phyloP scores from a whole-genome alignment of 2,329 filamentous ascomycete species.

The Fusarium goolgardi region DNA sequence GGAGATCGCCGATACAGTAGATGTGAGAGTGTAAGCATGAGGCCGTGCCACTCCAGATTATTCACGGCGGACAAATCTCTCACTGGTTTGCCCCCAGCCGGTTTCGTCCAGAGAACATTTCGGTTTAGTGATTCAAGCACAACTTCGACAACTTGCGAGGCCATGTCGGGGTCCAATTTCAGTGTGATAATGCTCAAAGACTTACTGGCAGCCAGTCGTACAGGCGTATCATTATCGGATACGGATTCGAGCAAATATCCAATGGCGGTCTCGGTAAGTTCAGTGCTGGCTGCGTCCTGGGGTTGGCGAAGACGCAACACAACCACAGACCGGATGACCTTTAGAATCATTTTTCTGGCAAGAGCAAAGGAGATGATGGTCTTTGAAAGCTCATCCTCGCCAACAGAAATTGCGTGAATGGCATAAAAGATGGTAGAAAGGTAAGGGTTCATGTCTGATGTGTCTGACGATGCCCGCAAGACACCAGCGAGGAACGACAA shows the following conservation, averaged over 20 bases:
- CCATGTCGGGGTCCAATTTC: conserved; percentile 83
- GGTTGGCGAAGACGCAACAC: conserved; percentile 70
- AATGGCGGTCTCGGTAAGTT: conserved; percentile 82
- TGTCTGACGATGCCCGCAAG: conserved; percentile 74
- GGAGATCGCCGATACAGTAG: conserved; percentile 87
- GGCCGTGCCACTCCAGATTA: conserved; percentile 88
- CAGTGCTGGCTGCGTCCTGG: conserved; percentile 57
- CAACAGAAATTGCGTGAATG: conserved; percentile 68
- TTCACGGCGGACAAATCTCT: conserved; percentile 80
- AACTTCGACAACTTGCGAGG: conserved; percentile 85
- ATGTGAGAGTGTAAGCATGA: conserved; percentile 88
- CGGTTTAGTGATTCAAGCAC: conserved; percentile 76
- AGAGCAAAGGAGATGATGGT: conserved; percentile 77
- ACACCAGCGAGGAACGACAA: conserved; percentile 84
- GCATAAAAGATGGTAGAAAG: conserved; percentile 73
- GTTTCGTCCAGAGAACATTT: conserved; percentile 66
- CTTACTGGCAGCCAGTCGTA: conserved; percentile 91
- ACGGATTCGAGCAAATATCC: conserved; percentile 82
- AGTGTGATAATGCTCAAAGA: conserved; percentile 87
- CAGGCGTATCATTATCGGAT: conserved; percentile 89
- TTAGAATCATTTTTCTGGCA: conserved; percentile 84
- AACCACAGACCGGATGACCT: conserved; percentile 81
- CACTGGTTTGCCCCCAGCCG: conserved; percentile 52
- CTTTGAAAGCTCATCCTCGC: conserved; percentile 60
- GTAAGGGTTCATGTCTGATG: conserved; percentile 77